phyloP scores from a whole-genome alignment of 2,329 filamentous ascomycete genomes.

The Neofusicoccum sp. region DNA sequence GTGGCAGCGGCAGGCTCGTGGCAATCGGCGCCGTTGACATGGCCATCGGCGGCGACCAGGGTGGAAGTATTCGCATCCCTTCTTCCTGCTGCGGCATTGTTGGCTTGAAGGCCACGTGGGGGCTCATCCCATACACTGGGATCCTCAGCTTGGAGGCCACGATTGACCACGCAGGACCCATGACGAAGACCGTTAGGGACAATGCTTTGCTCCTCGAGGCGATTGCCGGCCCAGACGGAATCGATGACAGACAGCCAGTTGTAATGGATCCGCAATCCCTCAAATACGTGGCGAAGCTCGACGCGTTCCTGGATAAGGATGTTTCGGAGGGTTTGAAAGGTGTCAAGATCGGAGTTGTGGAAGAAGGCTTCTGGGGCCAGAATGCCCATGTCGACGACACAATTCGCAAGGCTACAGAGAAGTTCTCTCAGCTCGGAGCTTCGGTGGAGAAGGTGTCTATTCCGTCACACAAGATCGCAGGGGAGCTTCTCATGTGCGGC shows the following conservation, averaged over 20 bases:
- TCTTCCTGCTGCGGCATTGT: constrained; percentile 39
- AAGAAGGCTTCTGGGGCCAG: too few relatives aligned
- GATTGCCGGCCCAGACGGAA: constrained; percentile 50
- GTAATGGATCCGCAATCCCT: constrained; percentile 31
- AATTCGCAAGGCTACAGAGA: too few relatives aligned
- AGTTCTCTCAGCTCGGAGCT: too few relatives aligned
- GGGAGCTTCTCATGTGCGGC: too few relatives aligned
- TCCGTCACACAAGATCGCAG: too few relatives aligned
- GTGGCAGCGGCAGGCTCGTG: constrained; percentile 49
- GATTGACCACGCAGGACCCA: constrained; percentile 51
- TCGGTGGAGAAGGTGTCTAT: too few relatives aligned
- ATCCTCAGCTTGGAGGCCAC: constrained; percentile 42
- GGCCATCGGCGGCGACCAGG: constrained; percentile 51
- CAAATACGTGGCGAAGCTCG: constrained; percentile 40
- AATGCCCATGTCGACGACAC: too few relatives aligned
- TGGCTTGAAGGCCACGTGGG: constrained; percentile 53
- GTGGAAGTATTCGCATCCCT: constrained; percentile 48
- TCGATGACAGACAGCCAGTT: constrained; percentile 41
- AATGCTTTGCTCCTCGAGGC: constrained; percentile 44
- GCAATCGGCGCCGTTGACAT: constrained; percentile 45
- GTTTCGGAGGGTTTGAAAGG: too few relatives aligned
- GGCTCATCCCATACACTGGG: constrained; percentile 53
- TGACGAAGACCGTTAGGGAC: constrained; percentile 45
- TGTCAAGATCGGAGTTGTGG: too few relatives aligned
- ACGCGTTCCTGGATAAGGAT: constrained; percentile 42